Conservation (phyloP, 2,329 filamentous ascomycete genomes). For the Paraconiothyrium sp. region DNA sequence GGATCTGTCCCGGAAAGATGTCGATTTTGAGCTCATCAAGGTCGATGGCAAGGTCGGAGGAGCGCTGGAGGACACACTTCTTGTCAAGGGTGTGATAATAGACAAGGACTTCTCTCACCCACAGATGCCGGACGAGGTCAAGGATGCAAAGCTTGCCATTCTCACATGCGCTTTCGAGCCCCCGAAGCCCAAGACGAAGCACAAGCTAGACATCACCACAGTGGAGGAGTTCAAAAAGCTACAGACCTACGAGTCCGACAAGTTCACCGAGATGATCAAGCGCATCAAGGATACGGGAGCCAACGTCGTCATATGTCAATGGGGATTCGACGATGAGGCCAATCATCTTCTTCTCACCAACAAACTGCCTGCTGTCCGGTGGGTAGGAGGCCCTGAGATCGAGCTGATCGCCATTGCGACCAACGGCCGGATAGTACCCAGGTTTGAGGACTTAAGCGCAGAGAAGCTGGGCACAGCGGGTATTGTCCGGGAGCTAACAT, state of each 20-base stretch:
- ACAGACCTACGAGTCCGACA: conserved; percentile 93
- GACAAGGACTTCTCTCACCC: conserved; percentile 99
- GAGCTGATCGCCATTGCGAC: conserved; percentile 98
- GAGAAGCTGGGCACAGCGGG: conserved; percentile 93
- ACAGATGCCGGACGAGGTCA: conserved; percentile 96
- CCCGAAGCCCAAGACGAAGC: conserved; percentile 99
- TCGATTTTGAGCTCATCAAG: conserved; percentile 99
- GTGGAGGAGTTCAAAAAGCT: conserved; percentile 99
- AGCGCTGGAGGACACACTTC: conserved; percentile 87
- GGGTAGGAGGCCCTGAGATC: conserved; percentile 98
- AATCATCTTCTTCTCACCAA: conserved; percentile 98
- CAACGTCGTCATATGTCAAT: conserved; percentile 98
- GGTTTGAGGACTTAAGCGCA: conserved; percentile 91
- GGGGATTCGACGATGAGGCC: conserved; percentile 99
- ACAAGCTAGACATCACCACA: conserved; percentile 96
- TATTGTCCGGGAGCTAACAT: conserved; percentile 91
- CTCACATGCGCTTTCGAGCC: conserved; percentile 98
- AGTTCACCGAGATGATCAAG: conserved; percentile 98
- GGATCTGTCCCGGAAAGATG: conserved; percentile 93
- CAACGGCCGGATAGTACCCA: conserved; percentile 95
- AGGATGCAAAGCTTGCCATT: conserved; percentile 96
- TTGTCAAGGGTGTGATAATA: conserved; percentile 97
- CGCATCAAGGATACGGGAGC: conserved; percentile 98
- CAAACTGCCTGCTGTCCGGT: conserved; percentile 92
- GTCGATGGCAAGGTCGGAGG: conserved; percentile 98